phyloP scores from a whole-genome alignment of 2,329 filamentous ascomycete genomes.

The Geoglossum cookeanum region DNA sequence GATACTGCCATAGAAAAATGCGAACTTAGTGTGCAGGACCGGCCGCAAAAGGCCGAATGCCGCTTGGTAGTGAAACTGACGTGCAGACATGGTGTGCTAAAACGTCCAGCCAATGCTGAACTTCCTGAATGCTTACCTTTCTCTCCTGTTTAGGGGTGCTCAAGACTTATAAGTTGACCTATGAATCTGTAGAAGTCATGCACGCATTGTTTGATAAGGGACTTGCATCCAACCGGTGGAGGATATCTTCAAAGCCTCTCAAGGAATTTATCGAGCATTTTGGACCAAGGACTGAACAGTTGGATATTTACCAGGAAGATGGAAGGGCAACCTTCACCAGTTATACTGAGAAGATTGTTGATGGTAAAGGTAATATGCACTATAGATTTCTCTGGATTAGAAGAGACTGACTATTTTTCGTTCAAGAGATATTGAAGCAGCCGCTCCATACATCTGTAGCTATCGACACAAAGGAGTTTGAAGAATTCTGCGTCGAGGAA shows the following conservation, averaged over 20 bases:
- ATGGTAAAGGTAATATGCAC: slow-evolving; percentile 37
- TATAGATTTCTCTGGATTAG: neutral
- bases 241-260: slow-evolving; percentile 49
- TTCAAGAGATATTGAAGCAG: slow-evolving; percentile 53
- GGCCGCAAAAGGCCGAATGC: slow-evolving; percentile 46
- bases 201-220: slow-evolving; percentile 56
- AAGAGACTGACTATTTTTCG: neutral
- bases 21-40: slow-evolving; percentile 55
- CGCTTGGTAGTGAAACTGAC: slow-evolving; percentile 55
- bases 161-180: slow-evolving; percentile 58
- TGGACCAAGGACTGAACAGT: slow-evolving; percentile 58
- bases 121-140: neutral
- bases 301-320: slow-evolving; percentile 58
- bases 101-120: neutral
- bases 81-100: slow-evolving; percentile 44
- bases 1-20: slow-evolving; percentile 56
- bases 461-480: slow-evolving; percentile 58
- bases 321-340: slow-evolving; percentile 56
- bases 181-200: slow-evolving; percentile 53
- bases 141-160: slow-evolving; percentile 37
- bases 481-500: slow-evolving; percentile 53
- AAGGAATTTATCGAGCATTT: slow-evolving; percentile 66
- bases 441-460: slow-evolving; percentile 64
- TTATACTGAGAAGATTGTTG: slow-evolving; percentile 61
- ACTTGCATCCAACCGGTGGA: slow-evolving; percentile 50